These are phyloP conservation scores for Scheffersomyces segobiensis DNA, from an alignment of 1,139 yeast genomes.

Conservation along the genomic window DNA sequence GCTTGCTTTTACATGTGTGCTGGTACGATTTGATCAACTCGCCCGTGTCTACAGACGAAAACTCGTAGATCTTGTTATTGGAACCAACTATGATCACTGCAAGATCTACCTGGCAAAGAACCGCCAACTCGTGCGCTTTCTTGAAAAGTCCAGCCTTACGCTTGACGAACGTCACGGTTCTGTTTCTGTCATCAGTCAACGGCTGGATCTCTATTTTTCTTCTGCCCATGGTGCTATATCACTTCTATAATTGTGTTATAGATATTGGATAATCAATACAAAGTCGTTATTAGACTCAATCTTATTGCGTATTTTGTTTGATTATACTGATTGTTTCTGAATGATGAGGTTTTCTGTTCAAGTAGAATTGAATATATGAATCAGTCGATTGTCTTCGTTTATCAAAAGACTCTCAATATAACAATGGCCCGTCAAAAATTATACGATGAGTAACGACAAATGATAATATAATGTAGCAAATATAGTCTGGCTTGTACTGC, in stretches of 20 bases:
- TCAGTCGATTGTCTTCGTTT: background rate
- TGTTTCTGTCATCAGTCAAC: slow-evolving; percentile 82
- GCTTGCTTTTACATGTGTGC: slow-evolving; percentile 13
- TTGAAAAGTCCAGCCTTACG: slow-evolving; percentile 94
- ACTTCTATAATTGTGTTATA: background rate
- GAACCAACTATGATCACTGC: slow-evolving; percentile 89
- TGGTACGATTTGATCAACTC: slow-evolving; percentile 61
- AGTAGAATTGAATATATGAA: background rate
- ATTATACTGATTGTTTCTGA: background rate
- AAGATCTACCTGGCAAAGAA: slow-evolving; percentile 88
- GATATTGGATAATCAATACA: background rate
- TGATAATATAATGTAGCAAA: background rate
- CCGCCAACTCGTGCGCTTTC: slow-evolving; percentile 93
- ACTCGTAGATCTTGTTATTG: slow-evolving; percentile 80
- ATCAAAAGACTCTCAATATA: too few relatives aligned
- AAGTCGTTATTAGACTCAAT: background rate
- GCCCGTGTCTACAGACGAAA: slow-evolving; percentile 67
- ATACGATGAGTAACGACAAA: background rate
- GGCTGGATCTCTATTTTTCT: slow-evolving; percentile 95
- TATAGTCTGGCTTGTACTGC: background rate
- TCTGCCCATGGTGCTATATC: slow-evolving; percentile 70
- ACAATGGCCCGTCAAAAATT: background rate
- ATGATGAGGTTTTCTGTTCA: background rate
- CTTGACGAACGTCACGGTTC: slow-evolving; percentile 88
- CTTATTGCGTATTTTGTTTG: background rate